Percentiles rank a stretch among this genome's conserved stretches.
Evolutionary conservation across 2,329 filamentous ascomycete genomes (phyloP).

Genomic region (Alternaria arbusti): DNA sequence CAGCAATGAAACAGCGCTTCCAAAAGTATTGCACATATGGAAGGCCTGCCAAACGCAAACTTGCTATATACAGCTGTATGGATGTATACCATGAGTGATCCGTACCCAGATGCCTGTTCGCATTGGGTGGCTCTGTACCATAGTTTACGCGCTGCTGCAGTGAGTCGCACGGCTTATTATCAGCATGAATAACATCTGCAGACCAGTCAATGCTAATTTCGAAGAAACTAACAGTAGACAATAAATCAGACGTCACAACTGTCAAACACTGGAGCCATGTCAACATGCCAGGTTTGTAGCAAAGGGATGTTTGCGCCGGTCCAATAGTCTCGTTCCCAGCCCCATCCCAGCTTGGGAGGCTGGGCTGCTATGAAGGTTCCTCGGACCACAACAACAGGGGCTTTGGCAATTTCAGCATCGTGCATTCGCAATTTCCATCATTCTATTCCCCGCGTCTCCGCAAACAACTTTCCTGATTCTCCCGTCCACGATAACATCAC

Average conservation of each 20-base stretch:
- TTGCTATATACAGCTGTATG: neutral
- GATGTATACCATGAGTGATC: neutral
- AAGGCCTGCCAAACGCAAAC: neutral
- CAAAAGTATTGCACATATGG: neutral
- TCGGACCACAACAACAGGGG: slow-evolving; percentile 15
- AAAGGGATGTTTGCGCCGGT: slow-evolving; percentile 7
- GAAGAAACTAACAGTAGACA: neutral
- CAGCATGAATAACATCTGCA: neutral
- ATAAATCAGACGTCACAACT: slow-evolving; percentile 1
- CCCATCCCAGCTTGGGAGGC: slow-evolving; percentile 4
- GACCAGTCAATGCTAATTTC: neutral
- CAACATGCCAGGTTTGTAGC: neutral
- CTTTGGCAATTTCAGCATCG: slow-evolving; percentile 2
- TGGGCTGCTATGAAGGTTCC: slow-evolving; percentile 3
- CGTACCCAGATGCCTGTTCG: neutral
- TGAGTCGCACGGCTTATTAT: neutral
- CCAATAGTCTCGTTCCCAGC: slow-evolving; percentile 13
- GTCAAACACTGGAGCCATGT: neutral
- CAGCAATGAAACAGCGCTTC: neutral
- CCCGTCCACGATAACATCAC: neutral
- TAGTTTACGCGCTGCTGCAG: neutral
- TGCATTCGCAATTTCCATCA: slow-evolving; percentile 1
- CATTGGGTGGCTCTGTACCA: neutral
- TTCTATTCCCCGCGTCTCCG: neutral
- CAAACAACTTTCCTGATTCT: neutral